These are phyloP conservation scores for Ophiostoma populinum DNA, from an alignment of 2,329 filamentous ascomycete genomes.

Conservation along the genomic window DNA sequence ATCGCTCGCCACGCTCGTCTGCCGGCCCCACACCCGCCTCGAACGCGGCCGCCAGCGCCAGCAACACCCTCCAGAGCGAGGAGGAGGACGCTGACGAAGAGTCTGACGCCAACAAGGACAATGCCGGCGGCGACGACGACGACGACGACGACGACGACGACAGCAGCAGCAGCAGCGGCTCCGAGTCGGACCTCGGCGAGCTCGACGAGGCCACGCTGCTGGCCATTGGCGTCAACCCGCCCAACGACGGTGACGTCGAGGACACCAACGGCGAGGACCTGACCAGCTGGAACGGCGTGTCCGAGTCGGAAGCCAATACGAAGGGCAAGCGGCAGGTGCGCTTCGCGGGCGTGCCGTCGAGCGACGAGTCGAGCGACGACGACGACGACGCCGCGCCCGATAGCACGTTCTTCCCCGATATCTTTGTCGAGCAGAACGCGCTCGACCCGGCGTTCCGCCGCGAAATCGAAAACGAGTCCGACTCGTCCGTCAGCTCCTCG, in stretches of 20 bases:
- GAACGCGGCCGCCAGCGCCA: neutral
- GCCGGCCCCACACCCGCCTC: slow-evolving; percentile 9
- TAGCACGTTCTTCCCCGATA: slow-evolving; percentile 54
- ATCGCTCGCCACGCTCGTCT: slow-evolving; percentile 36
- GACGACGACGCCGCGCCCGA: slow-evolving; percentile 40
- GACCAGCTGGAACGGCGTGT: slow-evolving; percentile 26
- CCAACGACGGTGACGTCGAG: slow-evolving; percentile 21
- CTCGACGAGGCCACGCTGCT: slow-evolving; percentile 18
- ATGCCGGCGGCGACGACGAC: slow-evolving; percentile 22
- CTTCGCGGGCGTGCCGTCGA: slow-evolving; percentile 53
- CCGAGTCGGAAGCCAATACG: slow-evolving; percentile 19
- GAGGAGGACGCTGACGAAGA: slow-evolving; percentile 23
- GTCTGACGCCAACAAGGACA: slow-evolving; percentile 21
- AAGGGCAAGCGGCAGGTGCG: slow-evolving; percentile 48
- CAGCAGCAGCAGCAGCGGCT: slow-evolving; percentile 16
- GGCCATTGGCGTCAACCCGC: slow-evolving; percentile 18
- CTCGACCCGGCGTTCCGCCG: slow-evolving; percentile 56
- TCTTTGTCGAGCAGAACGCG: slow-evolving; percentile 60
- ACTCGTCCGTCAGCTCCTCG: slow-evolving; percentile 38
- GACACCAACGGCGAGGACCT: slow-evolving; percentile 30
- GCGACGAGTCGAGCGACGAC: slow-evolving; percentile 32
- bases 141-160: slow-evolving; percentile 22
- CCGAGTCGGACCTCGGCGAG: slow-evolving; percentile 20
- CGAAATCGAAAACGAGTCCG: slow-evolving; percentile 52
- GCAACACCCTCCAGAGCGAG: slow-evolving; percentile 14